Evolutionary conservation across 2,329 filamentous ascomycete species (phyloP), one percentile per base, ranked within the genome.

Genomic region (Dactylellina haptotyla): DNA sequence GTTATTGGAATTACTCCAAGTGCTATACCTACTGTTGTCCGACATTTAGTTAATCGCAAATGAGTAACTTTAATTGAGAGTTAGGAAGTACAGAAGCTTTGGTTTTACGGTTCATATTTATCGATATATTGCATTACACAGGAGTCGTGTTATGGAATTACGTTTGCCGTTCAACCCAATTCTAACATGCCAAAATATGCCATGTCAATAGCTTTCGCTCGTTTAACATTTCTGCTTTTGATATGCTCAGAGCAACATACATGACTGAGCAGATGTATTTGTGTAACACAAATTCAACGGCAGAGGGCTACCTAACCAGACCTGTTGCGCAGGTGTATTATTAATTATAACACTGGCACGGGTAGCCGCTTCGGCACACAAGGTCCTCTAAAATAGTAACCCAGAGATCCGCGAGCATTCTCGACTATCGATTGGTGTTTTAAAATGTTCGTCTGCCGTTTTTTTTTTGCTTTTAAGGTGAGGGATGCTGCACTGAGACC

Each of bases 381-480:
- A 14, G 2, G 26, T 41, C 43, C 28, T 61, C 64, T 45, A 37
- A 51, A 61, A 61, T 39, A 61, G 34, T 26, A 48, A 30, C 30
- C 26, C 23, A 61, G 37, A 69, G 64, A 69, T 69, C 46, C 20
- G 48, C 9, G 43, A 20, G 37, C 41, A 16, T 51, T 46, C 54
- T 69, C 56, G 56, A 69, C 54, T 69, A 69, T 69, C 64, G 64
- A n/a, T n/a, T n/a, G n/a, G n/a, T n/a, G n/a, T n/a, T n/a, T n/a
- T n/a, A n/a, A n/a, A 45, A 18, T 10, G 14, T 53, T 30, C 12
- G 3, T 46, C 14, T n/a, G 12, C 18, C 28, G 4, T 8, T 18
- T n/a, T 26, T 51, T 26, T 12, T 4, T 9, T 57, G 37, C n/a
- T 10, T 48, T 28, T 62, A 50, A 54, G 34, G 48, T 64, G 25